Conservation (phyloP, 495 filamentous ascomycete species). For the Diplogelasinospora grovesii region DNA sequence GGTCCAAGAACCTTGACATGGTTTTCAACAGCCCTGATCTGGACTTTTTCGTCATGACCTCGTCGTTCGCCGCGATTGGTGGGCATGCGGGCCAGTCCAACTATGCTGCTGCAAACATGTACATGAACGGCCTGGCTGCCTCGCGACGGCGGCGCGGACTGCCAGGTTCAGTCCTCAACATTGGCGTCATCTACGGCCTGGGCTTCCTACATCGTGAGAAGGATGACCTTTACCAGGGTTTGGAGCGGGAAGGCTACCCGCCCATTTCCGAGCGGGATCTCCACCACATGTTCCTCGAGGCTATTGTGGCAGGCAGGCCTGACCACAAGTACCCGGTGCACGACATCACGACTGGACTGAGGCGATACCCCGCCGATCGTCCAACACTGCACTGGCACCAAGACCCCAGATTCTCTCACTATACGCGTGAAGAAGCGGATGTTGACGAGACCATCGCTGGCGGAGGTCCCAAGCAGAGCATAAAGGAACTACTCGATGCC, state of each 20-base stretch:
- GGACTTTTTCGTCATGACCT: constrained; percentile 46
- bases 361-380: constrained; percentile 21
- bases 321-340: constrained; percentile 9
- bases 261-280: constrained; percentile 55
- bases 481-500: constrained; percentile 19
- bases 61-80: constrained; percentile 40
- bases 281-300: constrained; percentile 54
- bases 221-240: constrained; percentile 31
- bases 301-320: constrained; percentile 37
- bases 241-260: constrained; percentile 40
- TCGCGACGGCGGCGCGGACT: constrained; percentile 26
- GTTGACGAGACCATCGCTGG: background rate
- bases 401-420: constrained; percentile 37
- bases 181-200: constrained; percentile 51
- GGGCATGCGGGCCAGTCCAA: constrained; percentile 46
- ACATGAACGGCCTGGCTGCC: constrained; percentile 42
- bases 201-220: constrained; percentile 49
- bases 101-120: constrained; percentile 53
- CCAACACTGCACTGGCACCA: constrained; percentile 31
- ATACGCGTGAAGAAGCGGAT: constrained; percentile 14
- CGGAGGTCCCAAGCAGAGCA: constrained; percentile 3
- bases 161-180: constrained; percentile 43
- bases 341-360: constrained; percentile 36
- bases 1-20: constrained; percentile 33
- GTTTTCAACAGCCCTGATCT: constrained; percentile 26